These are phyloP conservation scores for Heliamphora exappendiculata DNA, from an alignment of 148 eudicot genomes.

Conservation along the genomic window DNA sequence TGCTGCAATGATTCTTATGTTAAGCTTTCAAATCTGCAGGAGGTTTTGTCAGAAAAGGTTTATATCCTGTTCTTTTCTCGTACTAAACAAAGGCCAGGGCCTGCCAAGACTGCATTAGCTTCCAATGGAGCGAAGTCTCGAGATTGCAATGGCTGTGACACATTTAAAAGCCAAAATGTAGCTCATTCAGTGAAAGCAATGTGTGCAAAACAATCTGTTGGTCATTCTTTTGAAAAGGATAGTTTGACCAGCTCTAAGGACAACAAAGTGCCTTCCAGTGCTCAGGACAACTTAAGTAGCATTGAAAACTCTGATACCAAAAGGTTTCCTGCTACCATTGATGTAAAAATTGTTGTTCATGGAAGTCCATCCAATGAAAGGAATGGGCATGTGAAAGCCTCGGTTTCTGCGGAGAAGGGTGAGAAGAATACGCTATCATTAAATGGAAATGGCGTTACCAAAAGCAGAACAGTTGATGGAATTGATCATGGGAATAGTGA, in stretches of 20 bases:
- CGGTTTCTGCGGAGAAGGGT: constrained; percentile 26
- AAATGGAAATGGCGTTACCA: constrained; percentile 28
- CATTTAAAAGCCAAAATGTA: constrained; percentile 20
- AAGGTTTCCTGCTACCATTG: constrained; percentile 25
- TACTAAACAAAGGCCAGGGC: constrained; percentile 52
- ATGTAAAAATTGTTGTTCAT: constrained; percentile 28
- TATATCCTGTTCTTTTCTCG: constrained; percentile 93
- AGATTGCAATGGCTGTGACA: constrained; percentile 37
- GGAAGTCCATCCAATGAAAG: constrained; percentile 33
- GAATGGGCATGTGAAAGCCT: constrained; percentile 30
- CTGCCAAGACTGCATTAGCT: constrained; percentile 27
- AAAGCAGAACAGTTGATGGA: constrained; percentile 21
- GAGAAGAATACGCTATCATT: constrained; percentile 22
- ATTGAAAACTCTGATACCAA: constrained; percentile 29
- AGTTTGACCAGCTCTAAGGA: constrained; percentile 27
- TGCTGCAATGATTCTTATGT: constrained; percentile 95
- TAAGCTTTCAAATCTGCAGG: constrained; percentile 55
- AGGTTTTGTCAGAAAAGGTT: constrained; percentile 88
- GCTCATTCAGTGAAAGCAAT: constrained; percentile 22
- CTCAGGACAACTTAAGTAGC: constrained; percentile 34
- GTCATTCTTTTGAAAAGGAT: constrained; percentile 25
- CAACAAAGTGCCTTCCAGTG: constrained; percentile 32
- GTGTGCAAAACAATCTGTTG: constrained; percentile 20
- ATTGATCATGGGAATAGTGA: constrained; percentile 17
- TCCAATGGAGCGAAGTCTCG: constrained; percentile 51